Base-by-base conservation (phyloP, 169 alveolate species). In the Plasmodium berghei region DNA sequence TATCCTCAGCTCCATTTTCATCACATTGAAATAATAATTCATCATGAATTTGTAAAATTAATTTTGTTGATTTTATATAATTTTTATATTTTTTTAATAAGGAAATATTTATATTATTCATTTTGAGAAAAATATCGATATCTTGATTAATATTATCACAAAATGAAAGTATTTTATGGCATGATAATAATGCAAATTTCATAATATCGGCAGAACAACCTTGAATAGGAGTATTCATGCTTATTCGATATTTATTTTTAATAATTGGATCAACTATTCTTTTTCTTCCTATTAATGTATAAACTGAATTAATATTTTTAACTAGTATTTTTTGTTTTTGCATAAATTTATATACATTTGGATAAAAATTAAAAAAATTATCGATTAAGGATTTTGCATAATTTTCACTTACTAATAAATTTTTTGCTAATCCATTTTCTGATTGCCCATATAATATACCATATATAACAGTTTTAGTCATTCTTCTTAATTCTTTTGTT, bases 201-300 rank as follows among this genome's bases (percentile, higher is more conserved):
- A 92, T 90, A 26, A 92, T 75, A 69, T 92, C 95, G 22, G 95
- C 95, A 20, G 95, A 94, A 52, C 91, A 91, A 12, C 95, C 95
- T 77, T 92, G 95, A 46, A 92, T 89, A 34, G 95, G 95, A 40
- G 95, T 90, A 55, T 92, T 92, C 95, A 92, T 92, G 45, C 94
- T 92, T 18, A 85, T 83, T 20, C 95, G 61, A 59, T 83, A 89
- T 52, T 88, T 74, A 83, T 88, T 87, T 73, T 77, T 87, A 14
- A 73, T 55, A 14, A 70, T 71, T 42, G 77, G 87, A 6, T 14
- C 54, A 26, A 90, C 62, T 24, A 64, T 16, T 75, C 95, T 71
- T 72, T 90, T 77, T 54, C 95, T 75, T 61, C 95, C 95, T 59
- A 89, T 64, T 55, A 92, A 52, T 42, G 95, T 92, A 56, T 92